phyloP scores from a whole-genome alignment of 2,329 filamentous ascomycete genomes.

The Tolypocladium nubicola region DNA sequence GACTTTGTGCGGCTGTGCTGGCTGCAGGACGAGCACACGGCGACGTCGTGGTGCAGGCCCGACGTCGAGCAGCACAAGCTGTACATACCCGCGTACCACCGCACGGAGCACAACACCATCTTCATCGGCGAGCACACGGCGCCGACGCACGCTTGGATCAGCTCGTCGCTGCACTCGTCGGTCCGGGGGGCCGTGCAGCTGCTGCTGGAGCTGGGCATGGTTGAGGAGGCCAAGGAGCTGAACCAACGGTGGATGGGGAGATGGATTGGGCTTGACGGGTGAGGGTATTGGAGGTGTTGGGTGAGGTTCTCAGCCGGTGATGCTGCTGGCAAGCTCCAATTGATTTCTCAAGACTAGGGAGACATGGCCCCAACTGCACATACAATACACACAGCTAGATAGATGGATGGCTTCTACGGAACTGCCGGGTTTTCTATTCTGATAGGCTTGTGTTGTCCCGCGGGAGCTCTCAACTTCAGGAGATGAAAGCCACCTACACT shows the following conservation, averaged over 20 bases:
- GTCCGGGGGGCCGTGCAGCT: constrained; percentile 45
- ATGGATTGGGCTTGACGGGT: constrained; percentile 27
- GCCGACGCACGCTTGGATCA: constrained; percentile 48
- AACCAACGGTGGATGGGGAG: constrained; percentile 49
- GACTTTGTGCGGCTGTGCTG: constrained; percentile 48
- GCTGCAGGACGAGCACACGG: constrained; percentile 44
- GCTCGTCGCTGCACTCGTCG: constrained; percentile 16
- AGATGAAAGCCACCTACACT: not conserved
- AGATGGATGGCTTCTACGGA: too few species aligned
- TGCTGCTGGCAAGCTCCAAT: not conserved
- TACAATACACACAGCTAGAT: too few species aligned
- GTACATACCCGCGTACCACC: constrained; percentile 49
- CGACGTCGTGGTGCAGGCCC: constrained; percentile 43
- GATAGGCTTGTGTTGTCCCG: too few species aligned
- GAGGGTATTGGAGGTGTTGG: too few species aligned
- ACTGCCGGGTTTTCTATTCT: too few species aligned
- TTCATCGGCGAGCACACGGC: constrained; percentile 25
- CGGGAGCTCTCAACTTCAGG: too few species aligned
- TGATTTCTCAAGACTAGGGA: too few species aligned
- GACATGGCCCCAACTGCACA: too few species aligned
- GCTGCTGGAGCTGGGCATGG: constrained; percentile 21
- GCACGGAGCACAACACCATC: constrained; percentile 38
- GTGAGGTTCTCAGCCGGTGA: not conserved
- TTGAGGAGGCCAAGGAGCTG: constrained; percentile 45
- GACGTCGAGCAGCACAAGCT: constrained; percentile 44